Evolutionary conservation across 495 filamentous ascomycete genomes (phyloP).

Genomic region (Rostrohypoxylon terebratum): DNA sequence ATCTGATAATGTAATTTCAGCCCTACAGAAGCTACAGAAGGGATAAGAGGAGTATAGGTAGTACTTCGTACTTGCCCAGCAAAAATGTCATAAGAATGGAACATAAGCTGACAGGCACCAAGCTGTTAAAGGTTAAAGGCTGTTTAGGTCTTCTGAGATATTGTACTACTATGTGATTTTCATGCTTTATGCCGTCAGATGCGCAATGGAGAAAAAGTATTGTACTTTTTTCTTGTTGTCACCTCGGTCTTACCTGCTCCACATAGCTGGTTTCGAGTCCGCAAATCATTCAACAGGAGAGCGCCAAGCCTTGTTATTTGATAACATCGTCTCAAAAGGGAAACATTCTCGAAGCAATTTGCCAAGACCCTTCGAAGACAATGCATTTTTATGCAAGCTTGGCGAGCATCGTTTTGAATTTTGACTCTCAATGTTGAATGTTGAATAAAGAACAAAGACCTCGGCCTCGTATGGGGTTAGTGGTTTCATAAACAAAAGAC

Average conservation of each 20-base stretch:
- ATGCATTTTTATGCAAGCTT: conserved; percentile 35
- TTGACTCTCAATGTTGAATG: conserved; percentile 8
- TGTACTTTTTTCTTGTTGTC: conserved; percentile 28
- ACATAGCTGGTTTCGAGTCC: conserved; percentile 37
- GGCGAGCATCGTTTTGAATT: conserved; percentile 27
- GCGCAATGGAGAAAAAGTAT: conserved; percentile 16
- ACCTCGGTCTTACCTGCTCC: conserved; percentile 13
- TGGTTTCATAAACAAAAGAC: conserved; percentile 24
- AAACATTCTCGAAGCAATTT: conserved; percentile 40
- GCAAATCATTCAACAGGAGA: conserved; percentile 29
- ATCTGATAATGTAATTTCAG: conserved; percentile 37
- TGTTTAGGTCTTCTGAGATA: conserved; percentile 30
- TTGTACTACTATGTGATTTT: not conserved
- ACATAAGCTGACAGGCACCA: conserved; percentile 35
- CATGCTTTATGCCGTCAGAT: conserved; percentile 17
- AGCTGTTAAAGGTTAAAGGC: not conserved
- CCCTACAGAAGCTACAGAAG: conserved; percentile 12
- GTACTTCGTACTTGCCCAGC: conserved; percentile 16
- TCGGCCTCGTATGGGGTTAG: not conserved
- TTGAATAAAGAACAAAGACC: no score
- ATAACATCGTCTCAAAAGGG: conserved; percentile 26
- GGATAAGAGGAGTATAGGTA: not conserved
- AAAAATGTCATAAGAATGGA: not conserved
- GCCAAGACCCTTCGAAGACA: conserved; percentile 22
- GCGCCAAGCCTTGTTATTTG: conserved; percentile 21